Conservation (phyloP, 257 asterid species). For the Capsicum baccatum region DNA sequence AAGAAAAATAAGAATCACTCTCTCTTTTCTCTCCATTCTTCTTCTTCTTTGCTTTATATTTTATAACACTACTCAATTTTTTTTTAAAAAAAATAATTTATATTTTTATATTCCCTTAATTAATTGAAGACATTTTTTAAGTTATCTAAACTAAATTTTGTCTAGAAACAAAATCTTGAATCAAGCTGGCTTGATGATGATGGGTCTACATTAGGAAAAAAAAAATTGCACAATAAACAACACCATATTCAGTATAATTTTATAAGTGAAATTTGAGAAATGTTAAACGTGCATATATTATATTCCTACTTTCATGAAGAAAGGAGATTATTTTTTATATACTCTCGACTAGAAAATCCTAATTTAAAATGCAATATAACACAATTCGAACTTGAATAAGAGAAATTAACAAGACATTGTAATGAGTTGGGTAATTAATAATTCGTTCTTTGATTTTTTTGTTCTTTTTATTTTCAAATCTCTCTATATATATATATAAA, state of each 20-base stretch:
- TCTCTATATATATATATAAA: too few relatives aligned
- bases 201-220: not conserved
- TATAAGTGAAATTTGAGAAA: fast-evolving
- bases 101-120: not conserved
- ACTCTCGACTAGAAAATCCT: too few relatives aligned
- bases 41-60: too few relatives aligned
- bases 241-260: not conserved
- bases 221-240: not conserved
- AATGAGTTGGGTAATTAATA: not conserved
- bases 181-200: not conserved
- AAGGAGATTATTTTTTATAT: too few relatives aligned
- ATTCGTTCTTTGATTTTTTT: not conserved
- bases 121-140: not conserved
- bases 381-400: not conserved
- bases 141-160: not conserved
- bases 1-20: too few relatives aligned
- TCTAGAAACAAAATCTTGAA: not conserved
- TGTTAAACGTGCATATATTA: not conserved
- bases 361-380: too few relatives aligned
- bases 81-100: too few relatives aligned
- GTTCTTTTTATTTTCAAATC: too few relatives aligned
- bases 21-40: too few relatives aligned
- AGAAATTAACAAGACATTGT: not conserved
- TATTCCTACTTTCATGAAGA: not conserved
- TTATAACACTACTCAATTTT: too few relatives aligned